Evolutionary conservation across 169 alveolate genomes (phyloP).

Genomic region (Eimeria maxima): DNA sequence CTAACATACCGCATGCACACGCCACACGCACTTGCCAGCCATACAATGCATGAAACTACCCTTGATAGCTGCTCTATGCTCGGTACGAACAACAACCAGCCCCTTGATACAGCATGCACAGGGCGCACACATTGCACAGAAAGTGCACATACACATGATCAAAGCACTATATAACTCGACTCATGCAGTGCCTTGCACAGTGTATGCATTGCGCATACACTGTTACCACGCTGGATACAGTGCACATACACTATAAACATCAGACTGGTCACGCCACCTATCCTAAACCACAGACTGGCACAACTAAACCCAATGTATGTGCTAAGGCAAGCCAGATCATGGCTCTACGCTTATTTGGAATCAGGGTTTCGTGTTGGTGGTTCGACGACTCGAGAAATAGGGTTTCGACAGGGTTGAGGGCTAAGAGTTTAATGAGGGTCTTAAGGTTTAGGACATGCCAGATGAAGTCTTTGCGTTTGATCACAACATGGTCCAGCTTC

Average conservation of each 20-base stretch:
- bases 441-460: slow-evolving; percentile 1
- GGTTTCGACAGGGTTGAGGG: background rate
- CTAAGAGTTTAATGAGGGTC: background rate
- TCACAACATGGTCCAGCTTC: slow-evolving; percentile 42
- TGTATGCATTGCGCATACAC: background rate
- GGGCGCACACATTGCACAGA: background rate
- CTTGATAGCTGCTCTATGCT: too few relatives aligned
- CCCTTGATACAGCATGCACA: background rate
- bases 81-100: background rate
- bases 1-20: background rate
- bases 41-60: background rate
- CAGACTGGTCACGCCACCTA: background rate
- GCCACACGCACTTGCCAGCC: background rate
- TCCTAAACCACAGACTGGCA: background rate
- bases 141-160: background rate
- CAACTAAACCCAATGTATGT: background rate
- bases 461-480: slow-evolving; percentile 66
- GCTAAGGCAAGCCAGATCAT: background rate
- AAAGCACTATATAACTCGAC: background rate
- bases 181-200: background rate
- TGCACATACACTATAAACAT: background rate
- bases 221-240: background rate
- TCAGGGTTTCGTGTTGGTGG: background rate
- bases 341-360: background rate
- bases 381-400: background rate